These are phyloP conservation scores for Kitagawia praeruptora DNA, from an alignment of 129 eudicot species.

Conservation along the genomic window DNA sequence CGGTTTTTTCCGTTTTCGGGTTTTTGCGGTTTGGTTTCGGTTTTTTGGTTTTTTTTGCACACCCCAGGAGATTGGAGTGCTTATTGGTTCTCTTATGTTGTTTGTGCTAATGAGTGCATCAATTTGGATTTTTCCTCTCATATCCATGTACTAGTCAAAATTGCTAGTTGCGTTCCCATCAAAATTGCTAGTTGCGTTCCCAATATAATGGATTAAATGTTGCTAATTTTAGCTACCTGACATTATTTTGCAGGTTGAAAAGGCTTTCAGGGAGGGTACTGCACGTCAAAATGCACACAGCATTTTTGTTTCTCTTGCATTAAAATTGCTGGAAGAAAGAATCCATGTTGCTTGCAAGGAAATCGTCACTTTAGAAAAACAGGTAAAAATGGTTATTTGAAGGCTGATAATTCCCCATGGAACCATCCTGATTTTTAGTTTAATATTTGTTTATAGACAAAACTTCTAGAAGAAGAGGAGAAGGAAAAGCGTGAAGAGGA, in stretches of 20 bases:
- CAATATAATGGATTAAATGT: background rate
- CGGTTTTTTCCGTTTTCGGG: too few species aligned
- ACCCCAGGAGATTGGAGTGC: background rate
- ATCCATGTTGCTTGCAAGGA: slow-evolving; percentile 92
- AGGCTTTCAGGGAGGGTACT: slow-evolving; percentile 98
- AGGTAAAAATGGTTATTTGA: slow-evolving; percentile 34
- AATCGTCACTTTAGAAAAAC: slow-evolving; percentile 78
- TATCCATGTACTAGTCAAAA: background rate
- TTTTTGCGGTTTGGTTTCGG: too few species aligned
- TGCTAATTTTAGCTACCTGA: slow-evolving; percentile 8
- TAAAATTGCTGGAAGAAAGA: slow-evolving; percentile 80
- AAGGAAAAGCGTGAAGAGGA: slow-evolving; percentile 94
- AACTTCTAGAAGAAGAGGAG: slow-evolving; percentile 98
- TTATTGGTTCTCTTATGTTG: background rate
- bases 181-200: background rate
- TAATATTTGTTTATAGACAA: slow-evolving; percentile 39
- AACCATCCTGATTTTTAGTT: slow-evolving; percentile 10
- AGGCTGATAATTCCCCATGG: background rate
- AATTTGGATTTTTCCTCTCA: background rate
- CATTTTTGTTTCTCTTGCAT: slow-evolving; percentile 86
- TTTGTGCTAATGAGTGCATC: background rate
- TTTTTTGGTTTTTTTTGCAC: too few species aligned
- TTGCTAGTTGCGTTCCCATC: background rate
- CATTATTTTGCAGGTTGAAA: slow-evolving; percentile 63
- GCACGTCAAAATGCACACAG: slow-evolving; percentile 99